Evolutionary conservation across 176 grass and related monocot species (phyloP).

Genomic region (Tillandsia leiboldiana): DNA sequence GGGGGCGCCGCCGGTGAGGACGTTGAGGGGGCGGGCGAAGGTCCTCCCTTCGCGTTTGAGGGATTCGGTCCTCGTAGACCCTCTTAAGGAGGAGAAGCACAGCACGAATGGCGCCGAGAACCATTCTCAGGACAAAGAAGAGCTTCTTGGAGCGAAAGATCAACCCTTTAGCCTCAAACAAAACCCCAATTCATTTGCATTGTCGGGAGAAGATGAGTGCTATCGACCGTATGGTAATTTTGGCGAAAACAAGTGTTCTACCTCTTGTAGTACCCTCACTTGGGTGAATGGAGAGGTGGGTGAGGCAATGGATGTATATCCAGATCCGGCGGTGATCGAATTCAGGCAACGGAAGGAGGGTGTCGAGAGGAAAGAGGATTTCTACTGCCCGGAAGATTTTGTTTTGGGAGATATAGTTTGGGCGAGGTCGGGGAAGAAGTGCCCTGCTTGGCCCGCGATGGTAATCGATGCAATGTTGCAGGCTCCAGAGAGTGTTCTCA

Average conservation of each 20-base stretch:
- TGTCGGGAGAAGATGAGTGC: conserved; percentile 12
- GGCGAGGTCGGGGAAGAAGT: conserved; percentile 67
- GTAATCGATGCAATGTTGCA: conserved; percentile 69
- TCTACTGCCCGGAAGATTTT: conserved; percentile 54
- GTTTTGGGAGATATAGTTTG: conserved; percentile 73
- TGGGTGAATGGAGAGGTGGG: conserved; percentile 27
- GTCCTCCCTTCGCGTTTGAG: conserved; percentile 44
- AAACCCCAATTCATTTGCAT: conserved; percentile 10
- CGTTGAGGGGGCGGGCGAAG: conserved; percentile 36
- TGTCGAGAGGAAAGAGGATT: conserved; percentile 32
- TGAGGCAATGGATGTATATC: not conserved
- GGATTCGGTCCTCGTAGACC: conserved; percentile 25
- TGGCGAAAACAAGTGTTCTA: conserved; percentile 20
- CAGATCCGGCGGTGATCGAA: conserved; percentile 19
- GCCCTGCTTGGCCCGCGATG: conserved; percentile 63
- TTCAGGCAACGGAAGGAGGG: conserved; percentile 33
- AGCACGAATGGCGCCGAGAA: not conserved
- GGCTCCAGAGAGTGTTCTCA: conserved; percentile 58
- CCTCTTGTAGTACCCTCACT: conserved; percentile 38
- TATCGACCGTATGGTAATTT: conserved; percentile 40
- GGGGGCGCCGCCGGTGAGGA: conserved; percentile 29
- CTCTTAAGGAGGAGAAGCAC: conserved; percentile 8
- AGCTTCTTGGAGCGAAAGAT: conserved; percentile 27
- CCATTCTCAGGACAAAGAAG: conserved; percentile 1
- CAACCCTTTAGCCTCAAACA: conserved; percentile 15